phyloP scores from a whole-genome alignment of 352 stramenopile species.

The Blastocystis sp. region DNA sequence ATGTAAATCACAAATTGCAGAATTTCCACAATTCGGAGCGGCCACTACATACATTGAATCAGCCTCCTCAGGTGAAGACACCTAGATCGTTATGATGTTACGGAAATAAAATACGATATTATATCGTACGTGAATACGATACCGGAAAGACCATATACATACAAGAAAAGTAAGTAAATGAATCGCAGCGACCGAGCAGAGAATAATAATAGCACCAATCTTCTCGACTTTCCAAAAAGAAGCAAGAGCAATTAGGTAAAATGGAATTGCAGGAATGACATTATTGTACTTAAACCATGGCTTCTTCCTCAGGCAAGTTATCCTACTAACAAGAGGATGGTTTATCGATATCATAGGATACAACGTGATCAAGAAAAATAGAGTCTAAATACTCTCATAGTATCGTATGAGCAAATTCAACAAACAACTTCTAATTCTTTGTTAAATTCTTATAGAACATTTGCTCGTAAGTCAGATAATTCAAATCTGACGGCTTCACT shows the following conservation, averaged over 20 bases:
- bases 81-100: not conserved
- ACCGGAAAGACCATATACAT: constrained; percentile 38
- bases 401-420: not conserved
- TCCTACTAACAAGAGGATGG: constrained; percentile 27
- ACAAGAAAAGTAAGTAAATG: constrained; percentile 30
- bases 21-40: constrained; percentile 27
- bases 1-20: constrained; percentile 29
- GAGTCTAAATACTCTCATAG: not conserved
- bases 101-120: not conserved
- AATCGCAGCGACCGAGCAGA: not conserved
- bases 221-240: constrained; percentile 31
- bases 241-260: constrained; percentile 21
- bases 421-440: not conserved
- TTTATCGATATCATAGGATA: constrained; percentile 20
- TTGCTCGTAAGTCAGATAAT: constrained; percentile 6
- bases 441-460: constrained; percentile 8
- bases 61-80: not conserved
- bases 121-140: constrained; percentile 9
- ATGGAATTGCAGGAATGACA: constrained; percentile 16
- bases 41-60: constrained; percentile 9
- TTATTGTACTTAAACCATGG: constrained; percentile 45
- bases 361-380: not conserved
- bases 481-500: not conserved
- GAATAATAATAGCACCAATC: constrained; percentile 15
- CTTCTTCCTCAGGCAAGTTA: constrained; percentile 24